Conservation (phyloP, 495 filamentous ascomycete species). For the Trichoderma orchidacearum region DNA sequence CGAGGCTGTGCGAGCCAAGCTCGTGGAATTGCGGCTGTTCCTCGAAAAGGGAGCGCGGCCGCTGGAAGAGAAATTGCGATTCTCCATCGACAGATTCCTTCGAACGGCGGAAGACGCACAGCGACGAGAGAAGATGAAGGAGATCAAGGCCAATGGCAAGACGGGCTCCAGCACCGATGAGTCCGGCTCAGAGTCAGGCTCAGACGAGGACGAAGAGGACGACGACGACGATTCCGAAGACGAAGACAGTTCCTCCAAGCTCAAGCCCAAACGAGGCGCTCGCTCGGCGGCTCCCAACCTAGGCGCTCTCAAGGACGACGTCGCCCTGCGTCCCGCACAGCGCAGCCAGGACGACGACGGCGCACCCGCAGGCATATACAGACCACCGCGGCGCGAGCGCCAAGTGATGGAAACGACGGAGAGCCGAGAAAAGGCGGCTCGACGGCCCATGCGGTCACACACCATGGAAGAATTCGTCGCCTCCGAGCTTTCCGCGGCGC, state of each 20-base stretch:
- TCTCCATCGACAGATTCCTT: constrained; percentile 82
- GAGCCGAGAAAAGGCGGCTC: constrained; percentile 40
- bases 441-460: constrained; percentile 48
- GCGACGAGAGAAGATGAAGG: constrained; percentile 14
- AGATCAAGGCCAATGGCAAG: constrained; percentile 5
- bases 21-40: constrained; percentile 75
- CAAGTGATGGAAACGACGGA: constrained; percentile 49
- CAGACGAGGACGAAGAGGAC: constrained; percentile 21
- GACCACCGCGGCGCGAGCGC: constrained; percentile 71
- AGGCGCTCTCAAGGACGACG: constrained; percentile 21
- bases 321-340: constrained; percentile 16
- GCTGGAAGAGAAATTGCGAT: constrained; percentile 72
- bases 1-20: constrained; percentile 56
- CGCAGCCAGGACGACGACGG: constrained; percentile 11
- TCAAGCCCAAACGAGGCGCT: constrained; percentile 23
- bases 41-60: constrained; percentile 83
- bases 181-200: constrained; percentile 24
- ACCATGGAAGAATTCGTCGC: constrained; percentile 78
- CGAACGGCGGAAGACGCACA: constrained; percentile 71
- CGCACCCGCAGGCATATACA: constrained; percentile 44
- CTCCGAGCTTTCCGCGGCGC: constrained; percentile 64
- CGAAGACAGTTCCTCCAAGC: constrained; percentile 4
- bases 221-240: constrained; percentile 19
- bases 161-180: constrained; percentile 19
- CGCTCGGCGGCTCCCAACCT: constrained; percentile 33